phyloP scores from a whole-genome alignment of 23 red algal genomes.

The Gracilaria caudata region DNA sequence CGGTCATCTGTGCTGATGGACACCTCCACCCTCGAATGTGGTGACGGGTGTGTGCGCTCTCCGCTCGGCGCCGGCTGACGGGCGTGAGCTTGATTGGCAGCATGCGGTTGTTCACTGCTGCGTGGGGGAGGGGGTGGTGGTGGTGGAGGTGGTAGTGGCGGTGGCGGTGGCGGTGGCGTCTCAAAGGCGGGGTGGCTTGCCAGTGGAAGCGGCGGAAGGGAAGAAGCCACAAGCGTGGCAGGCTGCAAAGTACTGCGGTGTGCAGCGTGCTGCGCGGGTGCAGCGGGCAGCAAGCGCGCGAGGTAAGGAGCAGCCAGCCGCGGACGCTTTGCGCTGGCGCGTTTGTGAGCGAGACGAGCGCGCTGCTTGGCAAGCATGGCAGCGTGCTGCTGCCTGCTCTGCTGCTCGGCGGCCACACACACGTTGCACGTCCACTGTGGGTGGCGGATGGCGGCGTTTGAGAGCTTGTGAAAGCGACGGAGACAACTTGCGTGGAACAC shows the following conservation, averaged over 20 bases:
- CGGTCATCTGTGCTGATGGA: not conserved
- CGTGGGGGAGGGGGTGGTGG: not conserved
- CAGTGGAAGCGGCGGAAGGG: not conserved
- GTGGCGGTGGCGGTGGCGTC: not conserved
- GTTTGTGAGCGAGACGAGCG: not conserved
- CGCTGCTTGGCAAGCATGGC: not conserved
- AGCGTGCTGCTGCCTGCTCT: not conserved
- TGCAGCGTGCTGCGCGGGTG: not conserved
- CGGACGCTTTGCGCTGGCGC: not conserved
- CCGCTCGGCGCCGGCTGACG: not conserved
- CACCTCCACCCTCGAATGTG: not conserved
- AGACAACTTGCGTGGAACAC: not conserved
- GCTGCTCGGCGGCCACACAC: not conserved
- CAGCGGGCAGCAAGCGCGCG: not conserved
- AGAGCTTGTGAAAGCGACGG: not conserved
- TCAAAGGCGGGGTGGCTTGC: not conserved
- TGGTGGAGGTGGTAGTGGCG: not conserved
- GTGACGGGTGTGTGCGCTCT: not conserved
- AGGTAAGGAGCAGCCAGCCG: not conserved
- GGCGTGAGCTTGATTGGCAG: not conserved
- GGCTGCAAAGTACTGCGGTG: not conserved
- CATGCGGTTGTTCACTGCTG: not conserved
- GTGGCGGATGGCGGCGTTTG: not conserved
- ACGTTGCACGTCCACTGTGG: not conserved
- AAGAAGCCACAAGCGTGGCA: not conserved